A percentile compares a stretch with the other conserved stretches of the same genome.
Evolutionary conservation across 2,329 filamentous ascomycete genomes (phyloP).

Genomic region (Arthrobotrys megalospora): DNA sequence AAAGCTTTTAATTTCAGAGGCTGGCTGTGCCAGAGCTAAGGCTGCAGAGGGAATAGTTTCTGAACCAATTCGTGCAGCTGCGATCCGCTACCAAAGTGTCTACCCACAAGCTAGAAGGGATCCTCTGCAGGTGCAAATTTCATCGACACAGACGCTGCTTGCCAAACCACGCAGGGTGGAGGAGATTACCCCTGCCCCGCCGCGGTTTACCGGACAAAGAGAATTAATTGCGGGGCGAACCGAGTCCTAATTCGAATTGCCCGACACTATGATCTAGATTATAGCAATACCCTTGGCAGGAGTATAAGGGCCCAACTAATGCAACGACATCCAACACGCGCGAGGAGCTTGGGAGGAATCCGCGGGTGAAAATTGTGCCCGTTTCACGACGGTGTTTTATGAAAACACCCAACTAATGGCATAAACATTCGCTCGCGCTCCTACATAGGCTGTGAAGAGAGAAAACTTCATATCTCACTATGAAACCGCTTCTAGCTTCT

Average conservation of each 20-base stretch:
- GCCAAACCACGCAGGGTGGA: conserved; percentile 12
- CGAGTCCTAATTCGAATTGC: conserved; percentile 20
- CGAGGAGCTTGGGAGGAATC: conserved; percentile 6
- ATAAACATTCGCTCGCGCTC: neutral
- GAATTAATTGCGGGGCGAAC: conserved; percentile 31
- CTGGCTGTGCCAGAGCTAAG: conserved; percentile 18
- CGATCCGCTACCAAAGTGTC: conserved; percentile 29
- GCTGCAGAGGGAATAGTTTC: neutral
- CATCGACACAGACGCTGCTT: conserved; percentile 20
- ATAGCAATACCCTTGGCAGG: conserved; percentile 39
- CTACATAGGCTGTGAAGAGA: neutral
- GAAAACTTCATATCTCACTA: neutral
- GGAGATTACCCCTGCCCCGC: conserved; percentile 32
- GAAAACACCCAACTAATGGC: neutral
- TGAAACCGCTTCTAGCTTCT: neutral
- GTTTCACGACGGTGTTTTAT: conserved; percentile 20
- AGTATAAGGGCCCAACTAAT: conserved; percentile 15
- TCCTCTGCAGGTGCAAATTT: conserved; percentile 28
- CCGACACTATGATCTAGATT: conserved; percentile 31
- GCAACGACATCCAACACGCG: conserved; percentile 40
- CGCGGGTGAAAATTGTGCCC: conserved; percentile 12
- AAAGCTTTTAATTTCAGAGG: conserved; percentile 21
- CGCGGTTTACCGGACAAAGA: conserved; percentile 40
- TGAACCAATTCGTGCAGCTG: conserved; percentile 3
- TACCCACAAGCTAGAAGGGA: neutral